Base-by-base conservation (phyloP, 805 yeast genomes). In the Suhomyces sp. region DNA sequence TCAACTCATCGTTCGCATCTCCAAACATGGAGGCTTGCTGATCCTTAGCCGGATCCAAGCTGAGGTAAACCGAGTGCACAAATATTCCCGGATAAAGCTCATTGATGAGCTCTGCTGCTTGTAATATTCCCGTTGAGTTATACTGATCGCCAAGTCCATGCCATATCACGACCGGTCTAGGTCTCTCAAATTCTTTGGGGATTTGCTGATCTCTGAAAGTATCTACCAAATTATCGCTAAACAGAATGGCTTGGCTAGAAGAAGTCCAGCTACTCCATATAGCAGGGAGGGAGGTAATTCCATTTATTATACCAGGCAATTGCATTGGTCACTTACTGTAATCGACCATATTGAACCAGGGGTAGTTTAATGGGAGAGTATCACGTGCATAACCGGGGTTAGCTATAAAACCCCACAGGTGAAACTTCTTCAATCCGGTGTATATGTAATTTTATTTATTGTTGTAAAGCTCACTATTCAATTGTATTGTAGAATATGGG, bases 81-180 rank as follows among this genome's bases (percentile, higher is more conserved):
- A 66, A 75, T 0, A 78, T 64, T 0, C 70, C 79, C 0, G 91
- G 90, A 47, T 78, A 64, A 2, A 68, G 63, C 6, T 71, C 67
- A 17, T 69, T 60, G 6, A 87, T 67, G 1, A 78, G 52, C 0
- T 71, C 72, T 4, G 68, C 66, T 1, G 78, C 80, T n/a, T 73
- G 65, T 27, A 67, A 69, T 75, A 87, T 81, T 0, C 86, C 81
- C 0, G 77, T 64, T 0, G 90, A 82, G 60, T 85, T 79, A 62
- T 83, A 87, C 9, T 80, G 76, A 63, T 88, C 96, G 0, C 96
- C 94, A 67, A 89, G 75, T 0, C 96, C 96, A 60, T 88, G 96
- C 96, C 96, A 88, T 40, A 89, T 62, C 2, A 88, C 89, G 2
- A 88, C 76, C 0, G 89, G 86, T 21, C 61, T 54, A n/a, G 44